Evolutionary conservation across 495 filamentous ascomycete species (phyloP), one percentile per base, ranked within the genome.

Genomic region (Penicillium lagena): DNA sequence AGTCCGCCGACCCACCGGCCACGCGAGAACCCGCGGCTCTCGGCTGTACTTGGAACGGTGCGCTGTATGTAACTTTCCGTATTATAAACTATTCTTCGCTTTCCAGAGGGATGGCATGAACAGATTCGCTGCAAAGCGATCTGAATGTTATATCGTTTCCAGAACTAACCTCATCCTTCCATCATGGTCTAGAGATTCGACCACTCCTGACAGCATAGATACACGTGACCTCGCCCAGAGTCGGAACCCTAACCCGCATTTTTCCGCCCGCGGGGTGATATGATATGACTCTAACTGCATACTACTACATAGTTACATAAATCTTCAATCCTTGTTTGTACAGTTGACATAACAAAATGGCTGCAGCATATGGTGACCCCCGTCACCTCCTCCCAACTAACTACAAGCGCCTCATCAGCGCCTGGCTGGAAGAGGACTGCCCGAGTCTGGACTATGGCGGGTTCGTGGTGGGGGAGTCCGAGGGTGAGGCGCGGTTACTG

Each of bases 391-490:
- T 98, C 2, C 91, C 91, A 0, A 76, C 74, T 12, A 85, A 82
- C 32, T 95, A 89, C 79, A 93, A 93, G 56, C 73, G 81, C 29
- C 76, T 84, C 40, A 79, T 98, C 42, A 75, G 85, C 2, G 61
- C 77, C 43, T 98, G 94, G 94, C 82, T 95, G 6, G 84, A 87
- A 47, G 93, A 98, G 67, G 93, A 98, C 68, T 91, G 89, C 15
- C 93, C 93, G 2, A 90, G 87, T 29, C 90, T 94, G 61, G 93
- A 98, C 70, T 95, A 96, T 60, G 94, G 90, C 51, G 93, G 93
- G 34, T 98, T 95, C 57, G 93, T 98, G 8, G 93, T 98, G 10
- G 93, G 93, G 38, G 82, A 90, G 45, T 72, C 77, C 12, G 70
- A 73, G 7, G 82, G 83, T 34, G 86, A 86, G 49, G 94, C 93